phyloP scores from a whole-genome alignment of 1,284 basidiomycete genomes.

The Ceratobasidium sp. region DNA sequence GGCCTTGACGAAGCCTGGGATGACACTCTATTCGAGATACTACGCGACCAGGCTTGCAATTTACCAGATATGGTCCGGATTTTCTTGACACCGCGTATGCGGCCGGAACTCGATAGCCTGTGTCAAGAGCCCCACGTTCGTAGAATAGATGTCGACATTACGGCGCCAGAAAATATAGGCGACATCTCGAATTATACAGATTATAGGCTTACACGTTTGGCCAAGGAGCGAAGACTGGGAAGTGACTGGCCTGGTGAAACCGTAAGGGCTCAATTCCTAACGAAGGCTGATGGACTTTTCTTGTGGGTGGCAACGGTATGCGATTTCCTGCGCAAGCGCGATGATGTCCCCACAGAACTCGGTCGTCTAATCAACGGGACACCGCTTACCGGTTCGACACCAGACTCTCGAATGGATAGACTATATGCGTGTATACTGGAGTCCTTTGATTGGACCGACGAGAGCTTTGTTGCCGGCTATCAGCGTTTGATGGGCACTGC shows the following conservation, averaged over 20 bases:
- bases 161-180: not conserved
- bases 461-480: conserved; percentile 44
- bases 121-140: not conserved
- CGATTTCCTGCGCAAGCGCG: conserved; percentile 40
- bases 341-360: conserved; percentile 42
- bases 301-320: conserved; percentile 45
- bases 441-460: conserved; percentile 45
- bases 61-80: not conserved
- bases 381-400: not conserved
- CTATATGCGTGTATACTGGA: conserved; percentile 45
- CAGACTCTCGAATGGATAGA: conserved; percentile 45
- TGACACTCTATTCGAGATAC: not conserved
- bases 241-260: conserved; percentile 41
- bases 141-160: not conserved
- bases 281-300: conserved; percentile 45
- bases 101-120: not conserved
- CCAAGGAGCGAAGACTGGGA: not conserved
- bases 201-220: not conserved
- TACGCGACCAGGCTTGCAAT: not conserved
- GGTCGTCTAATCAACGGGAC: conserved; percentile 10
- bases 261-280: conserved; percentile 33
- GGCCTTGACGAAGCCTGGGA: conserved; percentile 17
- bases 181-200: not conserved
- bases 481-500: conserved; percentile 44
- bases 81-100: conserved; percentile 6